phyloP scores from a whole-genome alignment of 2,329 filamentous ascomycete genomes.

The Claviceps humidiphila region DNA sequence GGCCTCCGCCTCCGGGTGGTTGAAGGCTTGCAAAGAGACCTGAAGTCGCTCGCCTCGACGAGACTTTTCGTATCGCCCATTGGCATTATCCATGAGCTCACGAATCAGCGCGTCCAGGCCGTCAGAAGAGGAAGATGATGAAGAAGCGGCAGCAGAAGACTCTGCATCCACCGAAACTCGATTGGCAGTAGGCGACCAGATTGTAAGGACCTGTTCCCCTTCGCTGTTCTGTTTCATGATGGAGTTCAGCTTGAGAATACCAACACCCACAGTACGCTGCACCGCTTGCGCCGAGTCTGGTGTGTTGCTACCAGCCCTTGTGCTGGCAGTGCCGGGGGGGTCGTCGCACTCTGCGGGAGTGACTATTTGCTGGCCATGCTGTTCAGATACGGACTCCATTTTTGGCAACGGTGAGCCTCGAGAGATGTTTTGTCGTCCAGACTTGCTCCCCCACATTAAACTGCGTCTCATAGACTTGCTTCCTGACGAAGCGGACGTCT shows the following conservation, averaged over 20 bases:
- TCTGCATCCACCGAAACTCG: constrained; percentile 42
- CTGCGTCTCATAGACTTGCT: constrained; percentile 46
- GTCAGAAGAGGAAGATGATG: constrained; percentile 29
- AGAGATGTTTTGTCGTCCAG: constrained; percentile 39
- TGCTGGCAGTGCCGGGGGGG: constrained; percentile 45
- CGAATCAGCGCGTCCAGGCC: constrained; percentile 63
- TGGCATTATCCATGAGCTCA: constrained; percentile 59
- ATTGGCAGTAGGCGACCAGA: constrained; percentile 56
- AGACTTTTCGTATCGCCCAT: constrained; percentile 63
- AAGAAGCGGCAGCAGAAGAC: constrained; percentile 15
- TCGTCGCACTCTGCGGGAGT: constrained; percentile 31
- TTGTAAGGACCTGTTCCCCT: constrained; percentile 58
- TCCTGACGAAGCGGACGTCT: constrained; percentile 35
- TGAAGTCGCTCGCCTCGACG: constrained; percentile 63
- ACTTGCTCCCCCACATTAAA: constrained; percentile 57
- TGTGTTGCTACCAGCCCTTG: constrained; percentile 18
- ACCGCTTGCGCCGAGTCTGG: constrained; percentile 16
- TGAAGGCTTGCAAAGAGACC: constrained; percentile 66
- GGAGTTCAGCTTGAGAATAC: constrained; percentile 61
- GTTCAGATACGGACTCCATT: constrained; percentile 45
- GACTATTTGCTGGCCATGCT: constrained; percentile 25
- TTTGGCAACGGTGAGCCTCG: constrained; percentile 33
- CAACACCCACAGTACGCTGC: constrained; percentile 58
- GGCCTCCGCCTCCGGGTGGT: constrained; percentile 60
- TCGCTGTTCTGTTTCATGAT: constrained; percentile 61